phyloP scores from a whole-genome alignment of 345 rosid species.

The Populus deltoides region DNA sequence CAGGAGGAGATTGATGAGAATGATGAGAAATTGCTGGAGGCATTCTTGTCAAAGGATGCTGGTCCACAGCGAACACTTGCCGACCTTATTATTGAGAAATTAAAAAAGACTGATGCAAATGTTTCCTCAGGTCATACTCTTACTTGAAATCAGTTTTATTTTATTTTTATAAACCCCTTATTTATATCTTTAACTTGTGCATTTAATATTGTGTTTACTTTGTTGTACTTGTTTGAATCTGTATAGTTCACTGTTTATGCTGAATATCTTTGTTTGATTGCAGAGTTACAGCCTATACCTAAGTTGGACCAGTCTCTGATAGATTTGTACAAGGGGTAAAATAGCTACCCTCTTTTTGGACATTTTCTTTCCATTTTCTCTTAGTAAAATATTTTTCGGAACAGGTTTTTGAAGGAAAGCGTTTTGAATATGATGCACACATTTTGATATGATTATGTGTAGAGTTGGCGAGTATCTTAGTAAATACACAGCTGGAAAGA shows the following conservation, averaged over 20 bases:
- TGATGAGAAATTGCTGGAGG: conserved; percentile 78
- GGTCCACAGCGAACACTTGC: conserved; percentile 73
- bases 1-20: conserved; percentile 77
- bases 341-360: background rate
- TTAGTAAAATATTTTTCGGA: background rate
- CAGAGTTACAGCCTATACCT: conserved; percentile 70
- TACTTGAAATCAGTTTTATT: background rate
- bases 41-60: conserved; percentile 66
- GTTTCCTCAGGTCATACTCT: conserved; percentile 55
- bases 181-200: background rate
- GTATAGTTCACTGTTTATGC: background rate
- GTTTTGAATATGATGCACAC: background rate
- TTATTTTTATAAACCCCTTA: background rate
- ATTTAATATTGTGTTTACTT: background rate
- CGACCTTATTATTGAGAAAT: conserved; percentile 62
- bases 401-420: background rate
- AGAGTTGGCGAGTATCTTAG: conserved; percentile 75
- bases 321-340: conserved; percentile 73
- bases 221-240: background rate
- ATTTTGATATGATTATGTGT: conserved; percentile 16
- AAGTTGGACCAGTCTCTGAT: conserved; percentile 60
- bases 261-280: conserved; percentile 16
- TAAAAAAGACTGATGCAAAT: conserved; percentile 54
- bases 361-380: background rate
- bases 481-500: conserved; percentile 79